Conservation (phyloP, 257 asterid genomes). For the Plantago elongata region DNA sequence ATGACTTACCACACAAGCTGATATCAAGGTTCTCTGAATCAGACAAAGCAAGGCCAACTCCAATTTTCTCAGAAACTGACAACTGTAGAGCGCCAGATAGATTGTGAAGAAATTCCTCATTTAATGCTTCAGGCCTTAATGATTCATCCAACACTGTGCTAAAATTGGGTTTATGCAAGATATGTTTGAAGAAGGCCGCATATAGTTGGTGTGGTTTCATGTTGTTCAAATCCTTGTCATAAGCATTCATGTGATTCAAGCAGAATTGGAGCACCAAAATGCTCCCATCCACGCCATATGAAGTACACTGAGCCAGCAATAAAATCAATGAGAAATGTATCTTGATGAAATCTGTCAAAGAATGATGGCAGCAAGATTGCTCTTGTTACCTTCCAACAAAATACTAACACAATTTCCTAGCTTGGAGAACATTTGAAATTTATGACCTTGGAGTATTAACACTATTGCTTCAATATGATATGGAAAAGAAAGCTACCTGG, state of each 20-base stretch:
- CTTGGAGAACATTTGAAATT: not conserved
- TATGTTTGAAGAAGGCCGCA: constrained; percentile 58
- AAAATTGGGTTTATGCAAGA: constrained; percentile 76
- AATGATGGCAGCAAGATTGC: not conserved
- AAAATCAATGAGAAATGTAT: not conserved
- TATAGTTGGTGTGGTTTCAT: constrained; percentile 53
- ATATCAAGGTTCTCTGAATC: constrained; percentile 63
- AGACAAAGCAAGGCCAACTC: constrained; percentile 82
- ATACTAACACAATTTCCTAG: not conserved
- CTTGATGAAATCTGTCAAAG: not conserved
- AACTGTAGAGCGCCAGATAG: constrained; percentile 57
- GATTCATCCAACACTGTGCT: constrained; percentile 69
- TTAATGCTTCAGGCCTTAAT: constrained; percentile 42
- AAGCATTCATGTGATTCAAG: constrained; percentile 57
- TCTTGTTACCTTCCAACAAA: constrained; percentile 1
- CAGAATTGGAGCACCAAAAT: constrained; percentile 61
- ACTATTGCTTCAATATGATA: not conserved
- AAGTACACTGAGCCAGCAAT: constrained; percentile 45
- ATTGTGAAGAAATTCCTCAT: constrained; percentile 65
- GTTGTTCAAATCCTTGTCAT: constrained; percentile 58
- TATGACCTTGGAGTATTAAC: not conserved
- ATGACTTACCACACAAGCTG: constrained; percentile 72
- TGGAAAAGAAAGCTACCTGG: not conserved
- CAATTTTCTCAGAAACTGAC: constrained; percentile 65
- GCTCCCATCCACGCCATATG: constrained; percentile 72